Evolutionary conservation across 305 asterid genomes (phyloP).

Genomic region (Rubia balearica): DNA sequence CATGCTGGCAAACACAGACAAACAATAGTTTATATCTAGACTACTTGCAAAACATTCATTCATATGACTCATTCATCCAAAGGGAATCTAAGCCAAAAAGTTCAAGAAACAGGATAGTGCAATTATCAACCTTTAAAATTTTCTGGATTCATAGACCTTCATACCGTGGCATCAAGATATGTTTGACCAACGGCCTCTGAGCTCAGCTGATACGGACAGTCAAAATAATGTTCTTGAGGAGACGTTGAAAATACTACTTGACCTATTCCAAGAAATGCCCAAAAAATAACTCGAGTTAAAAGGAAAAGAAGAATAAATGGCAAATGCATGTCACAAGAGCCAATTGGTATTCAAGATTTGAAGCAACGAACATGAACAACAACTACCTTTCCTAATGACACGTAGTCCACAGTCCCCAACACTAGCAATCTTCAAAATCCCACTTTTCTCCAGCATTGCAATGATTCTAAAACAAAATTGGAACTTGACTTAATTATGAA

Average conservation of each 20-base stretch:
- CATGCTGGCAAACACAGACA: no score
- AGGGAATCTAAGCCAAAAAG: constrained; percentile 5
- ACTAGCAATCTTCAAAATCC: constrained; percentile 60
- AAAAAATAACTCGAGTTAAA: no score
- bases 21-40: background rate
- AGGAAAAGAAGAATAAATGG: background rate
- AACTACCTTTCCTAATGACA: constrained; percentile 61
- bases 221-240: constrained; percentile 86
- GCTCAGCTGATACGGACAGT: constrained; percentile 88
- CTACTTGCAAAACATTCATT: background rate
- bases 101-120: background rate
- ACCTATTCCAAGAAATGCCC: constrained; percentile 29
- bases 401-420: constrained; percentile 86
- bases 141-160: constrained; percentile 14
- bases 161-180: constrained; percentile 79
- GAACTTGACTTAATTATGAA: constrained; percentile 6
- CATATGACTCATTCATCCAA: background rate
- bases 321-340: background rate
- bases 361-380: background rate
- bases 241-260: constrained; percentile 62
- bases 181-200: constrained; percentile 80
- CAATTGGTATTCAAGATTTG: background rate
- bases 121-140: constrained; percentile 5
- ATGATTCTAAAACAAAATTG: constrained; percentile 43
- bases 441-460: constrained; percentile 69